A percentile compares a stretch with the other conserved stretches of the same genome.
Conservation (phyloP, 345 rosid genomes). For the Ricinus communis region DNA sequence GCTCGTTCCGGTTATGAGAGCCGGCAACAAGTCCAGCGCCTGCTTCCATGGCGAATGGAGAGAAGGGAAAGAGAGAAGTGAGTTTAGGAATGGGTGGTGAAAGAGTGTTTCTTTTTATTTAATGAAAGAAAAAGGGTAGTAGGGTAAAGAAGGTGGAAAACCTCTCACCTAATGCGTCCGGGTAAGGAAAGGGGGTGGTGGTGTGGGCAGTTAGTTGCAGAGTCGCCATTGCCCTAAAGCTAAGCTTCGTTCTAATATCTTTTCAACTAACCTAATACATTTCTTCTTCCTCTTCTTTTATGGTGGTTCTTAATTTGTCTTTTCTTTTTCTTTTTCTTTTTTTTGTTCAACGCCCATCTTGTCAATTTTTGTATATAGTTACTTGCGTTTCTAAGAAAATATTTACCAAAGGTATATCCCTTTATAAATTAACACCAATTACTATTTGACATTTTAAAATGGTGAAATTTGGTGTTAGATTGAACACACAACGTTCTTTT, state of each 20-base stretch:
- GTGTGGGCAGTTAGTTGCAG: conserved; percentile 55
- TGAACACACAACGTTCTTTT: too few species aligned
- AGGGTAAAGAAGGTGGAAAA: too few species aligned
- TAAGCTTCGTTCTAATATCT: conserved; percentile 64
- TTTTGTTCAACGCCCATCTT: neutral
- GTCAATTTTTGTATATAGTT: neutral
- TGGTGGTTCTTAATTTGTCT: too few species aligned
- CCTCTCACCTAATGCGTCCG: conserved; percentile 48
- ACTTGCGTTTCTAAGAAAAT: too few species aligned
- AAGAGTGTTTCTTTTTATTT: conserved; percentile 34
- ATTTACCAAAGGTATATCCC: too few species aligned
- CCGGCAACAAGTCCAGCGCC: conserved; percentile 98
- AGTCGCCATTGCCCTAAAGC: conserved; percentile 95
- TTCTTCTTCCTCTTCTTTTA: conserved; percentile 2
- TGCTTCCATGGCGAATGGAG: conserved; percentile 70
- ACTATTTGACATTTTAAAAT: too few species aligned
- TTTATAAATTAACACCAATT: too few species aligned
- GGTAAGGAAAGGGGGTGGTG: conserved; percentile 23
- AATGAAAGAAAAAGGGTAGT: conserved; percentile 35
- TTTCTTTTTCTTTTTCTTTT: neutral
- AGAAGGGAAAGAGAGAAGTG: neutral
- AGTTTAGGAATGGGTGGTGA: neutral
- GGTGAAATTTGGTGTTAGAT: too few species aligned
- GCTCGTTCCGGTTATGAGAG: conserved; percentile 98
- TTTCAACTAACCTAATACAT: conserved; percentile 34